Conservation (phyloP, 768 basidiomycete genomes). For the Phylloporus arenicola region DNA sequence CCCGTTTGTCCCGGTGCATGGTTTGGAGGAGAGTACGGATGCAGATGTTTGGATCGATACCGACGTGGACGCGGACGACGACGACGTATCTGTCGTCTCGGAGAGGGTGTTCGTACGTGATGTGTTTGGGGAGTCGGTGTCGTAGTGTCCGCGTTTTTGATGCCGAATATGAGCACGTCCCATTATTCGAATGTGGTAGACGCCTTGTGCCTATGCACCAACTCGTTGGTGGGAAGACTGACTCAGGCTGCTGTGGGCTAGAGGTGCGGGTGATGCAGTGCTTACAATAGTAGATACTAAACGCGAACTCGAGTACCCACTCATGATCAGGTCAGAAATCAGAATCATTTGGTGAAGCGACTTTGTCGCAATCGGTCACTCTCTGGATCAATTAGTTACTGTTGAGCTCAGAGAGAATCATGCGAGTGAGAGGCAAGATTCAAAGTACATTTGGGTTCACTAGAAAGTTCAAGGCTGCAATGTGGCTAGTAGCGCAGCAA, state of each 20-base stretch:
- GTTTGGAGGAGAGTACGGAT: no score
- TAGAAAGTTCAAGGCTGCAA: background rate
- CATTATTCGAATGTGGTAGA: background rate
- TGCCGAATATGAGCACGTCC: background rate
- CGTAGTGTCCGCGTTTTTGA: background rate
- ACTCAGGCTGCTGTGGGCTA: no score
- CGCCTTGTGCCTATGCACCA: background rate
- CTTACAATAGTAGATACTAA: no score
- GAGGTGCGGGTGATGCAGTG: no score
- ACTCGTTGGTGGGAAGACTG: no score
- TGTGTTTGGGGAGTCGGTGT: slow-evolving; percentile 5
- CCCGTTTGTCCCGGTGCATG: no score
- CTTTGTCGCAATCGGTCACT: no score
- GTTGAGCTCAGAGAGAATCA: background rate
- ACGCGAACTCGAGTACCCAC: no score
- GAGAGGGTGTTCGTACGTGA: slow-evolving; percentile 12
- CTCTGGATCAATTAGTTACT: no score
- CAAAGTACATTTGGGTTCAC: background rate
- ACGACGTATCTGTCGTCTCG: slow-evolving; percentile 13
- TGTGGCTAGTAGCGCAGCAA: background rate
- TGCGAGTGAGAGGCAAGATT: background rate
- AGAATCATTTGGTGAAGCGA: no score
- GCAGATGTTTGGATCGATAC: no score
- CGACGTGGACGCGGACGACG: slow-evolving; percentile 17
- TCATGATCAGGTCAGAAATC: no score